Percentiles rank a stretch among this genome's conserved stretches.
Conservation (phyloP, 257 asterid genomes). For the Fraxinus americana region DNA sequence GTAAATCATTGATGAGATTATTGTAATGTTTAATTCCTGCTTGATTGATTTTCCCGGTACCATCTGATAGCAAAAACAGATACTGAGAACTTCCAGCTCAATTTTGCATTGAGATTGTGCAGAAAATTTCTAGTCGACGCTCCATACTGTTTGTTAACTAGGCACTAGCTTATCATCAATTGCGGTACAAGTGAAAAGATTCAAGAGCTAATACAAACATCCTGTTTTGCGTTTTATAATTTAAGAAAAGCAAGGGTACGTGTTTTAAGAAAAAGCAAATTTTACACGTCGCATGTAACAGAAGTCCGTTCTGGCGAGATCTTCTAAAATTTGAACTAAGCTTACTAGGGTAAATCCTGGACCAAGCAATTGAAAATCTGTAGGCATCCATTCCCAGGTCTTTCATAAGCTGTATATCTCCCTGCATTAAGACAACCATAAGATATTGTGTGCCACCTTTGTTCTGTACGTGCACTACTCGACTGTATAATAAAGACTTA, state of each 20-base stretch:
- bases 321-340: no score
- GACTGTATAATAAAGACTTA: no score
- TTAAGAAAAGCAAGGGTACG: not conserved
- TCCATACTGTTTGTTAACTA: no score
- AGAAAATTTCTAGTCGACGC: no score
- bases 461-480: not conserved
- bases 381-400: conserved; percentile 95
- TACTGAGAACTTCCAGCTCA: not conserved
- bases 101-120: no score
- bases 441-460: not conserved
- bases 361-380: conserved; percentile 90
- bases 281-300: not conserved
- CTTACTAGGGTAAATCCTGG: conserved; percentile 88
- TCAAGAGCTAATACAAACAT: no score
- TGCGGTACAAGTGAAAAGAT: no score
- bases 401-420: conserved; percentile 74
- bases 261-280: no score
- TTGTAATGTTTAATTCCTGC: conserved; percentile 91
- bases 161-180: no score
- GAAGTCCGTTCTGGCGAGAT: not conserved
- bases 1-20: conserved; percentile 65
- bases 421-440: conserved; percentile 40
- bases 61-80: conserved; percentile 46
- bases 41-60: conserved; percentile 73
- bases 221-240: no score